A percentile compares a stretch with the other conserved stretches of the same genome.
Conservation (phyloP, 2,329 filamentous ascomycete genomes). For the Colletotrichum lupini region DNA sequence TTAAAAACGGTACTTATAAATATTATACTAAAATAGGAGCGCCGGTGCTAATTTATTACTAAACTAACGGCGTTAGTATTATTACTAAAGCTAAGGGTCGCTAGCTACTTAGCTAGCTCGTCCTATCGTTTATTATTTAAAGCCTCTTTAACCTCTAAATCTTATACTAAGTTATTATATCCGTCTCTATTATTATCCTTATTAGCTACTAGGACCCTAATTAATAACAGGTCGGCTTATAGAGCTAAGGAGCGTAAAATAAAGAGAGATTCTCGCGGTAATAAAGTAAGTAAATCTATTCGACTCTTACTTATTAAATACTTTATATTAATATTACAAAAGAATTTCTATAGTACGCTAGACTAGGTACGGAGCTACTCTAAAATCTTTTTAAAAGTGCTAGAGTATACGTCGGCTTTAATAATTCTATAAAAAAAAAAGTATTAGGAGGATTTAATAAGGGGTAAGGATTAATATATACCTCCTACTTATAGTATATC, state of each 20-base stretch:
- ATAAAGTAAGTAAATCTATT: constrained; percentile 37
- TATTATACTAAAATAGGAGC: constrained; percentile 72
- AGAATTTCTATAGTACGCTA: constrained; percentile 39
- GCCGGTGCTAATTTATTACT: constrained; percentile 65
- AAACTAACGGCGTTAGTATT: constrained; percentile 50
- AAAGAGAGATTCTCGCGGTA: constrained; percentile 15
- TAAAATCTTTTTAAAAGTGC: constrained; percentile 41
- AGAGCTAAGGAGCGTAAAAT: not conserved
- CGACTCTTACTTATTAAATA: constrained; percentile 38
- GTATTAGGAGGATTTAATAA: no score
- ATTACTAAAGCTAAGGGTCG: constrained; percentile 39
- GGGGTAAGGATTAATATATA: no score
- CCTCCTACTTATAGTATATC: no score
- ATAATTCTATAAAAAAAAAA: no score
- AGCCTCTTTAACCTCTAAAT: constrained; percentile 42
- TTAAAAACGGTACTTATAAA: constrained; percentile 71
- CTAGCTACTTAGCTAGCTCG: constrained; percentile 39
- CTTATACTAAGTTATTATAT: constrained; percentile 38
- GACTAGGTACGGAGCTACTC: constrained; percentile 40
- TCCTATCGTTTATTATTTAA: constrained; percentile 43
- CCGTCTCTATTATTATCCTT: constrained; percentile 4
- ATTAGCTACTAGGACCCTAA: not conserved
- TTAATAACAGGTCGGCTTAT: constrained; percentile 1
- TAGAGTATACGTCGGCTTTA: constrained; percentile 14
- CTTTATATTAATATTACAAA: constrained; percentile 35